Evolutionary conservation across 208 protist species (phyloP).

Genomic region (Trypanosoma scelopori): DNA sequence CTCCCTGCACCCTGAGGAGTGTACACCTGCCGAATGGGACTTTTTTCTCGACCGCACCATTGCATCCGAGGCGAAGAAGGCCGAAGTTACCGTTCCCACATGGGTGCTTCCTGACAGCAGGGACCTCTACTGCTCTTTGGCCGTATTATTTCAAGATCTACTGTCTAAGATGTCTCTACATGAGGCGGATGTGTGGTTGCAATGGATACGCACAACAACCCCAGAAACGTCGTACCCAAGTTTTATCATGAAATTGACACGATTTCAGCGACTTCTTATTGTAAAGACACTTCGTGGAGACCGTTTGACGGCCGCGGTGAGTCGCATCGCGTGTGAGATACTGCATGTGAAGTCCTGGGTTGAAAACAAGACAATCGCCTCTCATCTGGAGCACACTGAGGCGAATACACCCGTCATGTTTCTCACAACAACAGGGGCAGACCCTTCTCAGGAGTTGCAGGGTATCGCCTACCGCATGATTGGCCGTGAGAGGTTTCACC

Average conservation of each 20-base stretch:
- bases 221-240: slow-evolving; percentile 89
- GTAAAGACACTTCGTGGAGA: slow-evolving; percentile 96
- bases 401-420: slow-evolving; percentile 88
- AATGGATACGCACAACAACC: slow-evolving; percentile 87
- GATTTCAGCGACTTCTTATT: slow-evolving; percentile 95
- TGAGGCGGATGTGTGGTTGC: slow-evolving; percentile 90
- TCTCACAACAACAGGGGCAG: slow-evolving; percentile 94
- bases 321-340: slow-evolving; percentile 69
- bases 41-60: slow-evolving; percentile 87
- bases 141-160: slow-evolving; percentile 78
- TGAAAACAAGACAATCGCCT: slow-evolving; percentile 62
- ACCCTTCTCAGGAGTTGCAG: slow-evolving; percentile 95
- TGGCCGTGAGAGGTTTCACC: slow-evolving; percentile 82
- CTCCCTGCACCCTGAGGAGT: slow-evolving; percentile 65
- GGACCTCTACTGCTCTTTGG: slow-evolving; percentile 76
- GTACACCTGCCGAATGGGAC: slow-evolving; percentile 88
- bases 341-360: slow-evolving; percentile 75
- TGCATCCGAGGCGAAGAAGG: slow-evolving; percentile 57
- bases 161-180: slow-evolving; percentile 66
- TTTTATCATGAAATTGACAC: slow-evolving; percentile 87
- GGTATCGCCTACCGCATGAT: slow-evolving; percentile 74
- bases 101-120: slow-evolving; percentile 89
- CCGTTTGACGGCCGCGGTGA: slow-evolving; percentile 94
- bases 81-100: slow-evolving; percentile 70
- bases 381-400: slow-evolving; percentile 51